Base-by-base conservation (phyloP, 352 stramenopile genomes). In the Globisporangium okanoganense region DNA sequence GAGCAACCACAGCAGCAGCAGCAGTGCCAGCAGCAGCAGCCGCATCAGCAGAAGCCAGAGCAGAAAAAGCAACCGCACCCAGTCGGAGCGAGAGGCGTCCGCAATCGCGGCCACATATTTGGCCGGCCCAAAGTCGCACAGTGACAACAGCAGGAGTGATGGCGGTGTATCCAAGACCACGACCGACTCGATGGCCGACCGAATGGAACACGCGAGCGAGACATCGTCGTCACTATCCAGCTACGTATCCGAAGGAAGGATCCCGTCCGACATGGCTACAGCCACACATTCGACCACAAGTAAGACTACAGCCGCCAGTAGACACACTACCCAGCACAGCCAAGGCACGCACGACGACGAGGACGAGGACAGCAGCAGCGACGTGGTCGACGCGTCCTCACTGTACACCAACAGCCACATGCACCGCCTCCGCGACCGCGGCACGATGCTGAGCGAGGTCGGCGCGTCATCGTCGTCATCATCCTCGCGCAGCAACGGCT, bases 191-290 rank as follows among this genome's bases (percentile, higher is more conserved):
- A 66, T 69, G 47, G 47, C 29, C 31, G 67, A 79, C 36, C 65
- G n/a, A n/a, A n/a, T 72, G 27, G 72, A 81, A 53, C 71, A 71
- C 56, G 56, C 44, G 5, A 77, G 64, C 48, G 71, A 78, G 54
- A 70, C 64, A 27, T 75, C 71, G 12, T 41, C 54, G 20, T 56
- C 54, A 44, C 75, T 69, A 7, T 66, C 58, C 6, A 36, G 29
- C 13, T 36, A 44, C 50, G 40, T 52, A 53, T 38, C 59, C 57
- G 29, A 33, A 33, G 29, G 29, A 33, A 33, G 14, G 9, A 43
- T 14, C 25, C 52, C 18, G 31, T 63, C 55, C 25, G 29, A 50
- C 40, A 5, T 50, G 67, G 59, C 25, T 31, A 55, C 18, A n/a
- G 14, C 7, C 12, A 31, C 36, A 64, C 2, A 12, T n/a, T n/a